Conservation (phyloP, 768 basidiomycete species). For the Dentipellis fragilis region DNA sequence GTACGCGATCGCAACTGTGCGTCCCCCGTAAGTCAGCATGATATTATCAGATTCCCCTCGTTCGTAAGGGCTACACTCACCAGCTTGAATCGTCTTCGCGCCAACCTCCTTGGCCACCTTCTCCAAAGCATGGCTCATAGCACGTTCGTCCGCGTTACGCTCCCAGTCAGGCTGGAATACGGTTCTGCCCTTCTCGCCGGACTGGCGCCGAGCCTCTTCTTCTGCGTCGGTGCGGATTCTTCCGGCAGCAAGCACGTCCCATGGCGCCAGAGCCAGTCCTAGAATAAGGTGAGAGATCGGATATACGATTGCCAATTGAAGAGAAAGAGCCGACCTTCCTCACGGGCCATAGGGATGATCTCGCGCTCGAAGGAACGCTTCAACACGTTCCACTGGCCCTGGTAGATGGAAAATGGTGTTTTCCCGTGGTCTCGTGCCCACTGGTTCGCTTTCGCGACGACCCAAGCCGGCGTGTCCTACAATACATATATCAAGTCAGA, state of each 20-base stretch:
- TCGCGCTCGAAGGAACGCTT: conserved; percentile 33
- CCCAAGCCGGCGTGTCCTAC: conserved; percentile 26
- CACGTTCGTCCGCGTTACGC: background rate
- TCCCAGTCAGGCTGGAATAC: background rate
- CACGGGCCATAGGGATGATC: conserved; percentile 25
- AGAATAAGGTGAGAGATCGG: background rate
- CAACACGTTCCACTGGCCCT: conserved; percentile 25
- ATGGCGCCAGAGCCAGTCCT: conserved; percentile 32
- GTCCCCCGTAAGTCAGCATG: background rate
- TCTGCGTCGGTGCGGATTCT: conserved; percentile 28
- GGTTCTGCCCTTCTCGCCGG: conserved; percentile 25
- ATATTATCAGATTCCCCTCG: no score
- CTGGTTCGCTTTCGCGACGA: conserved; percentile 27
- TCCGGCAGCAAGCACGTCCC: conserved; percentile 29
- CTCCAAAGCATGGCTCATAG: background rate
- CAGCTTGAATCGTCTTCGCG: conserved; percentile 17
- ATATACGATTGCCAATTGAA: background rate
- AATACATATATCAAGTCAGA: background rate
- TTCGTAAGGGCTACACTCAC: background rate
- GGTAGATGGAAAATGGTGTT: conserved; percentile 34
- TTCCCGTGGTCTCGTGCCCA: conserved; percentile 28
- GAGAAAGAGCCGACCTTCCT: conserved; percentile 3
- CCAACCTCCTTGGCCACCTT: conserved; percentile 28
- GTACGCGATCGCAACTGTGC: conserved; percentile 40
- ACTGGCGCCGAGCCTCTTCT: conserved; percentile 20